phyloP scores from a whole-genome alignment of 2,329 filamentous ascomycete genomes.

The Colletotrichum musae region DNA sequence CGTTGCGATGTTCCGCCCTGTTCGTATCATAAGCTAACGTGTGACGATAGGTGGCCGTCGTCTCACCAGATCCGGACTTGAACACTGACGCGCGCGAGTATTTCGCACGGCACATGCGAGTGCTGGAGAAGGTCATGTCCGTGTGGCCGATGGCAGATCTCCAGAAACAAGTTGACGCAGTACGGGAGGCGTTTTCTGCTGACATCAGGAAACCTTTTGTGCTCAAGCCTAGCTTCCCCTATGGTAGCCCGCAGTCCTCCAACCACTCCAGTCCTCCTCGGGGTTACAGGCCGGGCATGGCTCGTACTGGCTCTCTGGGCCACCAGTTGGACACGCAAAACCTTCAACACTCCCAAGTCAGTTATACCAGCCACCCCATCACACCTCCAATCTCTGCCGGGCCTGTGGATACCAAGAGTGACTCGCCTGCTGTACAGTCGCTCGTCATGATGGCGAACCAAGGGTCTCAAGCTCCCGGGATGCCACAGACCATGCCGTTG shows the following conservation, averaged over 20 bases:
- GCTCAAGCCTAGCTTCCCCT: conserved; percentile 88
- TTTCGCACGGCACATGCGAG: conserved; percentile 94
- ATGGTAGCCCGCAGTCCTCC: conserved; percentile 81
- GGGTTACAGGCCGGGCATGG: conserved; percentile 63
- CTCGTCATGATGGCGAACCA: conserved; percentile 78
- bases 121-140: conserved; percentile 86
- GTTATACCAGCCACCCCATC: conserved; percentile 79
- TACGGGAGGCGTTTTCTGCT: conserved; percentile 92
- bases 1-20: conserved; percentile 54
- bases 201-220: conserved; percentile 89
- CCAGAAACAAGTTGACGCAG: conserved; percentile 88
- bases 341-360: conserved; percentile 71
- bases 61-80: conserved; percentile 91
- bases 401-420: conserved; percentile 81
- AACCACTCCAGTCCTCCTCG: conserved; percentile 75
- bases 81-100: conserved; percentile 88
- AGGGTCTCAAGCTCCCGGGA: conserved; percentile 66
- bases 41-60: conserved; percentile 83
- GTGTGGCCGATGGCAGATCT: conserved; percentile 92
- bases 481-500: conserved; percentile 70
- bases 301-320: conserved; percentile 65
- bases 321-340: conserved; percentile 68
- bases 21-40: conserved; percentile 13
- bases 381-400: conserved; percentile 85
- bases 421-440: conserved; percentile 81